Percentiles rank a stretch among this genome's conserved stretches.
Evolutionary conservation across 2,329 filamentous ascomycete species (phyloP).

Genomic region (Cordyceps militaris): DNA sequence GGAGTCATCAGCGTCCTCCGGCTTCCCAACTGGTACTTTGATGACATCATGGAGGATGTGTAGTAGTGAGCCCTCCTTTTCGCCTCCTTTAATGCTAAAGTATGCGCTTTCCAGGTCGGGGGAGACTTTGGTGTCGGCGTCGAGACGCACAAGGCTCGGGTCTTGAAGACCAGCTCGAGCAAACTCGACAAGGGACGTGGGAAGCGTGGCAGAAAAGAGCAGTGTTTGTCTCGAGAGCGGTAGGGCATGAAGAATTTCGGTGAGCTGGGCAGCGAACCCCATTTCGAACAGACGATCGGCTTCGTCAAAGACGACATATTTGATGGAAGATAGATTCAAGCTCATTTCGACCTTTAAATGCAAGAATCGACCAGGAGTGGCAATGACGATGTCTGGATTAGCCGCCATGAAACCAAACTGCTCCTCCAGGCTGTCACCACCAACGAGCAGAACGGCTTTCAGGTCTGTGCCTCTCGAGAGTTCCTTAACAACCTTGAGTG

Average conservation of each 20-base stretch:
- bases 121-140: conserved; percentile 92
- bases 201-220: conserved; percentile 90
- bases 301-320: conserved; percentile 96
- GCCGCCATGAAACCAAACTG: conserved; percentile 88
- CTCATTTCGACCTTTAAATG: conserved; percentile 97
- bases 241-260: conserved; percentile 85
- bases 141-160: conserved; percentile 79
- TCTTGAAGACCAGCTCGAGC: conserved; percentile 89
- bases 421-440: conserved; percentile 91
- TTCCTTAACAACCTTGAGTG: conserved; percentile 93
- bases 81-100: conserved; percentile 83
- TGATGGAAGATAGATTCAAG: conserved; percentile 80
- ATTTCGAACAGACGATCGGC: conserved; percentile 96
- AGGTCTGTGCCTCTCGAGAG: conserved; percentile 85
- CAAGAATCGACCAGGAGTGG: conserved; percentile 90
- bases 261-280: conserved; percentile 90
- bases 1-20: conserved; percentile 41
- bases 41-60: conserved; percentile 89
- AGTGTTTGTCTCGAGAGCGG: conserved; percentile 81
- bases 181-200: conserved; percentile 92
- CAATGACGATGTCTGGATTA: conserved; percentile 96
- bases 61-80: conserved; percentile 88
- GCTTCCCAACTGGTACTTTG: conserved; percentile 71
- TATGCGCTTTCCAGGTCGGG: conserved; percentile 94
- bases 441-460: conserved; percentile 82